Evolutionary conservation across 225 moss, liverwort and hornwort species (phyloP), one percentile per base, ranked within the genome.

Genomic region (Pseudisothecium myosuroides): DNA sequence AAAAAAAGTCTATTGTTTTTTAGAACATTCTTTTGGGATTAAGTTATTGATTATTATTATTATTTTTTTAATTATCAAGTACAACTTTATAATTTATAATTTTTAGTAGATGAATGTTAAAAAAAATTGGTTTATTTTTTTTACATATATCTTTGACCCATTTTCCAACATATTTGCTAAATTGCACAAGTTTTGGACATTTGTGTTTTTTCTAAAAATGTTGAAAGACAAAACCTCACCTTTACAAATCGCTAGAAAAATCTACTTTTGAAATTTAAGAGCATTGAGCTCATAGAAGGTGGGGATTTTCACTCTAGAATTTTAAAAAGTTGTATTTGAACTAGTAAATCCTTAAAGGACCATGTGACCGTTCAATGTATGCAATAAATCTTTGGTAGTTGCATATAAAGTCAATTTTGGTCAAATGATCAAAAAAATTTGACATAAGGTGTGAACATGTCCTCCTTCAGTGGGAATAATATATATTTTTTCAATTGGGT

Each of bases 341-440:
- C 0, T 27, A 43, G 0, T 69, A 4, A 24, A 14, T 8, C 8
- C 4, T 4, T 16, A 43, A 16, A 10, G 1, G 12, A 73, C 10
- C 1, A 45, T 45, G 6, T 73, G 17, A 28, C 0, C 0, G 0
- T 17, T 72, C 6, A 17, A 28, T 0, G 0, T 6, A 17, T 8
- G 10, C 4, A 73, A 73, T 3, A 74, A 73, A 47, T 11, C 10
- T 6, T 26, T 29, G 6, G 6, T 29, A 47, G 11, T 29, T 45
- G 17, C 1, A 0, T 28, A 47, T 2, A 0, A 29, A 74, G 4
- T 73, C 47, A 73, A 45, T 29, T 73, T 73, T 17, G 4, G 5
- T 47, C 0, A 0, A 0, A 18, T 29, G 47, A 29, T 45, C 4
- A 47, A 11, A 29, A 9, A 5, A 17, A 10, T 29, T 47, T 29